Evolutionary conservation across 495 filamentous ascomycete genomes (phyloP), one percentile per base, ranked within the genome.

Genomic region (Astrocystis sublimbata): DNA sequence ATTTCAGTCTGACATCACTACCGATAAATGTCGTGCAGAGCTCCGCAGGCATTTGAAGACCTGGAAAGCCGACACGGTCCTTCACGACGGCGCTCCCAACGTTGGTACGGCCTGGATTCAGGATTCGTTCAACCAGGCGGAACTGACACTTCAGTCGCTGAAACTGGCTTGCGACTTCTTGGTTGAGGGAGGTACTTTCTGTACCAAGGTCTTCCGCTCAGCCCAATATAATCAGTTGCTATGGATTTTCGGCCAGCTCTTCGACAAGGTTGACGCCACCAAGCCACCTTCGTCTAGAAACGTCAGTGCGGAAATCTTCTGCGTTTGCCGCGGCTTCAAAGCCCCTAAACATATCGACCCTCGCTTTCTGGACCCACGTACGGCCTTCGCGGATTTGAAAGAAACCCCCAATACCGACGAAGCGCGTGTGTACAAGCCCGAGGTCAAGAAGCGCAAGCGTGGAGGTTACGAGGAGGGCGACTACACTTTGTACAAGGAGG

Each of bases 51-150:
- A 99, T 72, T 73, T 99, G 26, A 98, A 99, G 79, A 91, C 90
- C 19, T 97, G 92, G 92, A 98, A 97, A 75, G 96, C 92, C 42
- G 94, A 99, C 73, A 89, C 88, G 0, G 93, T 99, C n/a, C 82
- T 99, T 47, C 94, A 98, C 79, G 94, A 99, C 77, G 94, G 94
- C 78, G 94, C 94, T 10, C 94, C 94, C 47, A 99, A 98, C 68
- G 93, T 99, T 61, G 94, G 96, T 86, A 91, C 90, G 0, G 93
- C 94, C 1, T 99, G 94, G 94, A 89, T 97, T 47, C 96, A 98
- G 76, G 96, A 98, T 83, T 94, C 94, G 43, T 99, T 92, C 84
- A 93, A 92, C 40, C 94, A 99, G 75, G 93, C 96, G 30, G 94
- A 98, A 72, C 77, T 99, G n/a, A 92, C 88, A 9, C 78, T 99